Conservation (phyloP, 2,329 filamentous ascomycete genomes). For the Monosporascus sp. region DNA sequence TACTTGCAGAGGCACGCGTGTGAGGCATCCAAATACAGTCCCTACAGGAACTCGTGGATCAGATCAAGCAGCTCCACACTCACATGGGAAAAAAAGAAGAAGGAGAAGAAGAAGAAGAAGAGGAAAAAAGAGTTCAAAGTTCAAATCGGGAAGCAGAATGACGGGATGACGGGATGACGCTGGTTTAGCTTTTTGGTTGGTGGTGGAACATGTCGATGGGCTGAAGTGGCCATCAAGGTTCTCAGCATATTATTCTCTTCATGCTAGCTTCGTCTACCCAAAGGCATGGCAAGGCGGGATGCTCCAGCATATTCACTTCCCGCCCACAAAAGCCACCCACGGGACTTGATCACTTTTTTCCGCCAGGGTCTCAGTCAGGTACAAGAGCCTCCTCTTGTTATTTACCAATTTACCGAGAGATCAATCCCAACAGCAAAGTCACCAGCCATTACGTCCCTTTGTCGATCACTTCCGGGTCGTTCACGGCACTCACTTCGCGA, state of each 20-base stretch:
- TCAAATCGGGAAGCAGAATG: neutral
- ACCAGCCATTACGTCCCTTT: neutral
- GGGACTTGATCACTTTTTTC: neutral
- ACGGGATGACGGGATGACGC: neutral
- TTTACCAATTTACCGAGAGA: neutral
- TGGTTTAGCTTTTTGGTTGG: neutral
- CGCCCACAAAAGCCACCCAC: neutral
- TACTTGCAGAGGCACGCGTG: too few relatives aligned
- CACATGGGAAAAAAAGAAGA: neutral
- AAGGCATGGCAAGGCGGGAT: neutral
- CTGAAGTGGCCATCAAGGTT: slow-evolving; percentile 3
- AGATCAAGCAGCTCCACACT: too few relatives aligned
- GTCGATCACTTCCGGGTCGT: neutral
- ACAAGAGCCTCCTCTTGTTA: neutral
- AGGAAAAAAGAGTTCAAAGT: neutral
- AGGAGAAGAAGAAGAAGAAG: neutral
- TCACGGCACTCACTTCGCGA: neutral
- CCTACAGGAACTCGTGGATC: too few relatives aligned
- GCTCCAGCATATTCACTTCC: too few relatives aligned
- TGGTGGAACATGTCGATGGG: neutral
- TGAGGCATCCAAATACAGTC: too few relatives aligned
- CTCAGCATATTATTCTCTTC: neutral
- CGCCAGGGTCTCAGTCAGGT: neutral
- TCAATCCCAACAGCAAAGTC: neutral
- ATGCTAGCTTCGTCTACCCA: neutral